These are phyloP conservation scores for Trametes pubescens DNA, from an alignment of 1,284 basidiomycete genomes.

Conservation along the genomic window DNA sequence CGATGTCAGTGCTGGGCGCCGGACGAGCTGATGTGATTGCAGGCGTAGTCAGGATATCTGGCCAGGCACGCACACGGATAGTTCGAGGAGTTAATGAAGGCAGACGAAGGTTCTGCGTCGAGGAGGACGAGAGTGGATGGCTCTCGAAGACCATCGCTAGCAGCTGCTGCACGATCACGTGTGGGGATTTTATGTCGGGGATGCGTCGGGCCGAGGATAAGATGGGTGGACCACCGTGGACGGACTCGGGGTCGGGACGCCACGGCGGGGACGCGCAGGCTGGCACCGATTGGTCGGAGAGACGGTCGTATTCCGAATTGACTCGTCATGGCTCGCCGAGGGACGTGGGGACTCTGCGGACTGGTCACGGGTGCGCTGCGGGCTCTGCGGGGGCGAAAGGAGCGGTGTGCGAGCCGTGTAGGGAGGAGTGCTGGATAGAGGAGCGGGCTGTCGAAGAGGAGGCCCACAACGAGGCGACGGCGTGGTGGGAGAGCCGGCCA, in stretches of 20 bases:
- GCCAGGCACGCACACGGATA: constrained; percentile 3
- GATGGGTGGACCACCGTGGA: constrained; percentile 4
- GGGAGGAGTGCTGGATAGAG: neutral
- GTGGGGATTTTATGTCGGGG: constrained; percentile 26
- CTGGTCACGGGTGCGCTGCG: constrained; percentile 22
- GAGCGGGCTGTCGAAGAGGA: constrained; percentile 16
- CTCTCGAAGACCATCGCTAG: constrained; percentile 19
- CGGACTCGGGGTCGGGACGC: constrained; percentile 20
- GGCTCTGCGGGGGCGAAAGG: constrained; percentile 6
- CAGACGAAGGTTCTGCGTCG: constrained; percentile 22
- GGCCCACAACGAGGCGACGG: constrained; percentile 28
- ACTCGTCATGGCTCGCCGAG: constrained; percentile 25
- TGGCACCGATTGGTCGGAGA: constrained; percentile 21
- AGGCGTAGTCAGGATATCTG: neutral
- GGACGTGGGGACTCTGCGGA: constrained; percentile 5
- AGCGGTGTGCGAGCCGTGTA: constrained; percentile 5
- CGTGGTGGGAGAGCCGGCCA: constrained; percentile 29
- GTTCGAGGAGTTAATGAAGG: constrained; percentile 4
- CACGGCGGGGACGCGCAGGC: constrained; percentile 21
- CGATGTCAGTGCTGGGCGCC: constrained; percentile 10
- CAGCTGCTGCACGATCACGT: constrained; percentile 22
- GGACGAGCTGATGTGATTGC: neutral
- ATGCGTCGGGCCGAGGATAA: constrained; percentile 30
- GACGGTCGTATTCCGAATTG: constrained; percentile 21
- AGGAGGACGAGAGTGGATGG: constrained; percentile 8